Base-by-base conservation (phyloP, 345 rosid species). In the Brassica juncea region DNA sequence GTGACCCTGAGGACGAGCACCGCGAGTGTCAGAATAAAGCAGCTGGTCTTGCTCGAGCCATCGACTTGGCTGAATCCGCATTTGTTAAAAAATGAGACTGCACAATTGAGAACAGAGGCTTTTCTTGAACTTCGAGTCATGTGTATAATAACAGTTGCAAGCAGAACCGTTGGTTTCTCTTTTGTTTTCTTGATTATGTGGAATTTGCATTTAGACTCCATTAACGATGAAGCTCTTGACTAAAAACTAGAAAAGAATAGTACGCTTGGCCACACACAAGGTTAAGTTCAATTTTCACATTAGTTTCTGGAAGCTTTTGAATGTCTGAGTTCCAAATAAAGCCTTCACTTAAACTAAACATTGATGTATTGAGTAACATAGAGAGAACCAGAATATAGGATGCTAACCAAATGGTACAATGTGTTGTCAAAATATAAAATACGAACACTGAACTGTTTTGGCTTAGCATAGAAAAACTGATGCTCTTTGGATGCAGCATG, bases 31-130 rank as follows among this genome's bases (percentile, higher is more conserved):
- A 92, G 71, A 88, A 84, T 84, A 91, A 92, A 85, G 97, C 90
- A 0, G 94, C 95, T 0, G 95, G 83, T 7, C 93, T 92, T 31
- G 92, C 99, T 30, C 89, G 93, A 14, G 94, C 97, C 72, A 90
- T 94, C 1, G 96, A 94, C 85, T 83, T 92, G 75, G 98, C 97
- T 0, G 99, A 92, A 76, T 87, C 90, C 0, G 83, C 97, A 0
- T 94, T 94, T 44, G 83, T 92, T 10, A 32, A 84, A n/a, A 74
- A 77, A 61, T 86, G 49, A 75, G 12, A 15, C 1, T 15, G 21
- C 28, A 27, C 49, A 5, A 42, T 11, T 3, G 27, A 65, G 28
- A 54, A 27, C 7, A 39, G 15, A 71, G 6, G 27, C 52, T 28
- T 62, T 23, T 32, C 8, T 6, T 21, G 15, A 35, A 9, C 28